Evolutionary conservation across 2,329 filamentous ascomycete species (phyloP).

Genomic region (Onygena corvina): DNA sequence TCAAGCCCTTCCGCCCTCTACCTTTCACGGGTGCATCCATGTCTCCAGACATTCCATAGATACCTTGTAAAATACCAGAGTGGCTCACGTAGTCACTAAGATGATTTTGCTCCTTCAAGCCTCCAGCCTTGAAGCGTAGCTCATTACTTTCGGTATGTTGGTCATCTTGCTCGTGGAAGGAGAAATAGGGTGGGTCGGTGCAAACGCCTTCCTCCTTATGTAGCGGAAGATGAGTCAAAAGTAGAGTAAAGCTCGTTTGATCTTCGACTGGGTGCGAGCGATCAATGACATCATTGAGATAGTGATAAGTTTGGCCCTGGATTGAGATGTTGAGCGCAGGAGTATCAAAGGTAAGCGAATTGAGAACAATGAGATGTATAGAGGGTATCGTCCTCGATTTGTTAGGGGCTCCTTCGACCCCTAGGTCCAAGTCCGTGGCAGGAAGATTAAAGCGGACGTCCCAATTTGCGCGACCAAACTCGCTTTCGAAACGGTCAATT

Average conservation of each 20-base stretch:
- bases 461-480: conserved; percentile 84
- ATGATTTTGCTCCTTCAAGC: conserved; percentile 78
- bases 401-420: conserved; percentile 20
- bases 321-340: conserved; percentile 57
- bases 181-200: conserved; percentile 71
- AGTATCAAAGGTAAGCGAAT: conserved; percentile 85
- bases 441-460: conserved; percentile 60
- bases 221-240: conserved; percentile 85
- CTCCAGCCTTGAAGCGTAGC: conserved; percentile 29
- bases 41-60: conserved; percentile 65
- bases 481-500: conserved; percentile 66
- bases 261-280: conserved; percentile 49
- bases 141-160: conserved; percentile 21
- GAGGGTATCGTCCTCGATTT: conserved; percentile 40
- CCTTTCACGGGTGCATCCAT: conserved; percentile 47
- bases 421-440: conserved; percentile 10
- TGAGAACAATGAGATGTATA: conserved; percentile 72
- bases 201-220: conserved; percentile 75
- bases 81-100: conserved; percentile 58
- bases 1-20: conserved; percentile 58
- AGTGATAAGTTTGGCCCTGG: conserved; percentile 65
- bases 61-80: conserved; percentile 64
- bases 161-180: conserved; percentile 61
- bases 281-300: conserved; percentile 49
- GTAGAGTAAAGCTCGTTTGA: conserved; percentile 58